A percentile compares a stretch with the other conserved stretches of the same genome.
Evolutionary conservation across 345 rosid species (phyloP).

Genomic region (Durio zibethinus): DNA sequence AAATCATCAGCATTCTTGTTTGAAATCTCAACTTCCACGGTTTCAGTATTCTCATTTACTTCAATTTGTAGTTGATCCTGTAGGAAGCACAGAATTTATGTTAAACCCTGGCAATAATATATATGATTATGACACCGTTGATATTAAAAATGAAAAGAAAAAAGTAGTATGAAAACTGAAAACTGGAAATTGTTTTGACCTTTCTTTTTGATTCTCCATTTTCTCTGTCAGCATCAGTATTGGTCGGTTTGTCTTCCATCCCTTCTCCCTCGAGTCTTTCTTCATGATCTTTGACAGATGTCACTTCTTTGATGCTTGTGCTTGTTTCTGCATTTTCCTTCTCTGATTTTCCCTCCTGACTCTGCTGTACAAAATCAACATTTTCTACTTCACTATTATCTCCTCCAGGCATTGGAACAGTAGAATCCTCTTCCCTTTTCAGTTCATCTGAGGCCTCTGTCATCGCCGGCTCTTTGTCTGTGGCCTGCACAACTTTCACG

Average conservation of each 20-base stretch:
- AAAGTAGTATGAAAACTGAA: background rate
- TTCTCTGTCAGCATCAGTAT: background rate
- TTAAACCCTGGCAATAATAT: background rate
- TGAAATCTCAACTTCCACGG: background rate
- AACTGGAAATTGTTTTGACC: background rate
- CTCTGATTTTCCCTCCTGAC: background rate
- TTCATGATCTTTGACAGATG: background rate
- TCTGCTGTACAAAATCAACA: background rate
- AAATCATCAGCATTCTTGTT: constrained; percentile 5
- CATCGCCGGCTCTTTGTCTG: background rate
- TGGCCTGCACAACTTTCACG: background rate
- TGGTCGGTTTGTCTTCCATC: background rate
- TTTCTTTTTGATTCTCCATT: background rate
- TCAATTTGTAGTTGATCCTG: background rate
- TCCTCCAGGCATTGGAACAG: background rate
- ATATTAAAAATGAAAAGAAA: background rate
- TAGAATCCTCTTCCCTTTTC: background rate
- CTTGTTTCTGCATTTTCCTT: background rate
- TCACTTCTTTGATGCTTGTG: background rate
- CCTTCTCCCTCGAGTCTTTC: background rate
- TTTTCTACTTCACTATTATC: background rate
- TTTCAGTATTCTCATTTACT: background rate
- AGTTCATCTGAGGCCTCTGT: background rate
- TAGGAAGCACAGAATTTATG: background rate
- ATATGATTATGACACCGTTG: background rate